Base-by-base conservation (phyloP, 1,284 basidiomycete species). In the Melampsora larici-populina region DNA sequence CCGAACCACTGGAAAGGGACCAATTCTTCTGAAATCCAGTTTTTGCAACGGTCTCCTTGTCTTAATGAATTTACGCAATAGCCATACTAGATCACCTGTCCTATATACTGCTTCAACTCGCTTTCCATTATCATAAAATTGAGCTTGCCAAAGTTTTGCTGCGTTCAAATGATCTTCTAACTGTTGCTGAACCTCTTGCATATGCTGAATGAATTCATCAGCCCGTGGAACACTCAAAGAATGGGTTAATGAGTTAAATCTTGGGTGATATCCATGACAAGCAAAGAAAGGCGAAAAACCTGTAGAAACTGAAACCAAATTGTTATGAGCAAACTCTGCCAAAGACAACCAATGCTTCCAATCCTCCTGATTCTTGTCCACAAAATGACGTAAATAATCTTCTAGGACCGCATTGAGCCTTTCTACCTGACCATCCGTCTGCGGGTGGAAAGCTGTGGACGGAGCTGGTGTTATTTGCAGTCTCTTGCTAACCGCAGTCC, bases 221-320 rank as follows among this genome's bases (percentile, higher is more conserved):
- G 60, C 70, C 1, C 29, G 26, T 7, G 70, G 70, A 6, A 64
- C 55, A 9, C 15, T 4, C 6, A 36, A 73, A 13, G 55, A 40
- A 4, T 48, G 18, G 17, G 31, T 26, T 1, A 64, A 46, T 11
- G 31, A 33, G 21, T 64, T 74, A 31, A 82, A 26, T 17, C 70
- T 26, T 9, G 85, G 85, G 66, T 84, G 79, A 66, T 82, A 86
- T 11, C 83, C 86, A 24, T 82, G 79, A 69, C 85, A 84, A 43
- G 84, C 83, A 58, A 81, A 85, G 82, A 87, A 87, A 0, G 87
- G 87, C 0, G 86, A 82, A n/a, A 66, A 73, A 2, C 73, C 40
- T 24, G 82, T 85, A 0, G 83, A 80, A 0, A 78, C 18, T 26
- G 84, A 82, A 0, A 79, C 33, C 0, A 79, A 79, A 65, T 84